Conservation (phyloP, 176 grass and related monocot species). For the Avena insularis region DNA sequence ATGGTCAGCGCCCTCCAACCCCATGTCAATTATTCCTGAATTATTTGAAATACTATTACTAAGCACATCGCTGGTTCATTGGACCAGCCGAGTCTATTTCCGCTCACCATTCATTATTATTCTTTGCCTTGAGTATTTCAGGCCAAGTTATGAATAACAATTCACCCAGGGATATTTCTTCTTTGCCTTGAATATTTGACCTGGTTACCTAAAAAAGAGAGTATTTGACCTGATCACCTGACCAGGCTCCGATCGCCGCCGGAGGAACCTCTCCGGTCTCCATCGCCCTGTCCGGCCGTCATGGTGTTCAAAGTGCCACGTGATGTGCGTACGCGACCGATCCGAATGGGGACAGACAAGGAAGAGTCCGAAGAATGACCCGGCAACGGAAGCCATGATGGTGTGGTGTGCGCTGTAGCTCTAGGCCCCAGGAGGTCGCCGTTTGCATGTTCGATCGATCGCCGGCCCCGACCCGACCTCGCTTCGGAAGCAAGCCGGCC, state of each 20-base stretch:
- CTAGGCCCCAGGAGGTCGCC: background rate
- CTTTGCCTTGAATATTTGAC: no score
- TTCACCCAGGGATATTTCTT: background rate
- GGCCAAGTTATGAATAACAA: background rate
- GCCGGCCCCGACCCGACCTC: no score
- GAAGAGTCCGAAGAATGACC: background rate
- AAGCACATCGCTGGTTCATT: no score
- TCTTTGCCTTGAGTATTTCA: no score
- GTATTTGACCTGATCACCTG: background rate
- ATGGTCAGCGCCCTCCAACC: slow-evolving; percentile 23
- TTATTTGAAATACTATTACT: no score
- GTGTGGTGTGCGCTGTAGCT: background rate
- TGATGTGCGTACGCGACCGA: no score
- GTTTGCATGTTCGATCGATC: background rate
- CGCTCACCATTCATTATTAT: no score
- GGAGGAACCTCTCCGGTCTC: background rate
- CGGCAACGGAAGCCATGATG: slow-evolving; percentile 7
- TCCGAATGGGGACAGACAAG: background rate
- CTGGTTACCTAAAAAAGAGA: background rate
- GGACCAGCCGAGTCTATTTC: no score
- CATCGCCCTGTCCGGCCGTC: background rate
- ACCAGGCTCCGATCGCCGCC: background rate
- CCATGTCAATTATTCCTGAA: no score
- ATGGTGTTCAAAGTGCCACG: background rate
- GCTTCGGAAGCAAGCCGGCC: slow-evolving; percentile 39